Evolutionary conservation across 2,329 filamentous ascomycete genomes (phyloP).

Genomic region (Exophiala viscosa): DNA sequence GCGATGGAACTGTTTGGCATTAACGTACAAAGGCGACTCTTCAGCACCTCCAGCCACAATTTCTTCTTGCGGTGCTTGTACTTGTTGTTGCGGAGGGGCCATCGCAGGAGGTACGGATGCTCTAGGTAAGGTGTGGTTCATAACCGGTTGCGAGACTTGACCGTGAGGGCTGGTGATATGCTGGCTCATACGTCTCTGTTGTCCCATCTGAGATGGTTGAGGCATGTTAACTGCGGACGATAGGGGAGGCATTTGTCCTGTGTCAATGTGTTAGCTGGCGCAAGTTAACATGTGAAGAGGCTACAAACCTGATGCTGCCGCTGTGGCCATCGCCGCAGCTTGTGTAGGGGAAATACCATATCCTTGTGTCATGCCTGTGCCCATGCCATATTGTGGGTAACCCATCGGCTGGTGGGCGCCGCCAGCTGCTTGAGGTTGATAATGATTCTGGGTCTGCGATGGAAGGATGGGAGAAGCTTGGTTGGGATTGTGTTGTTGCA

Average conservation of each 20-base stretch:
- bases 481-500: conserved; percentile 55
- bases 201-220: conserved; percentile 55
- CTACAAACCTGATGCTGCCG: conserved; percentile 81
- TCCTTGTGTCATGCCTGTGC: conserved; percentile 65
- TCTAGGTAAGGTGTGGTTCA: conserved; percentile 61
- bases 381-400: conserved; percentile 76
- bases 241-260: conserved; percentile 34
- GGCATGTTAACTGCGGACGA: conserved; percentile 48
- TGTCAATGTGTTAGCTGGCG: conserved; percentile 10
- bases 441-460: conserved; percentile 64
- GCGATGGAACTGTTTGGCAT: conserved; percentile 97
- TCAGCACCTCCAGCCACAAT: conserved; percentile 68
- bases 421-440: conserved; percentile 61
- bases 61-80: conserved; percentile 69
- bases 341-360: conserved; percentile 81
- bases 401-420: conserved; percentile 66
- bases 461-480: conserved; percentile 78
- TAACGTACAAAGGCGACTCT: conserved; percentile 94
- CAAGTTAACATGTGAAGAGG: conserved; percentile 30
- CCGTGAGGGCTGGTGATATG: conserved; percentile 70
- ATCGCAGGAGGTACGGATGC: conserved; percentile 50
- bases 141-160: conserved; percentile 68
- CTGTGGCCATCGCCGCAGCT: conserved; percentile 89
- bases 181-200: conserved; percentile 68
- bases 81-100: conserved; percentile 50